A percentile compares a stretch with the other conserved stretches of the same genome.
Evolutionary conservation across 2,329 filamentous ascomycete species (phyloP).

Genomic region (Fusarium verticillioides): DNA sequence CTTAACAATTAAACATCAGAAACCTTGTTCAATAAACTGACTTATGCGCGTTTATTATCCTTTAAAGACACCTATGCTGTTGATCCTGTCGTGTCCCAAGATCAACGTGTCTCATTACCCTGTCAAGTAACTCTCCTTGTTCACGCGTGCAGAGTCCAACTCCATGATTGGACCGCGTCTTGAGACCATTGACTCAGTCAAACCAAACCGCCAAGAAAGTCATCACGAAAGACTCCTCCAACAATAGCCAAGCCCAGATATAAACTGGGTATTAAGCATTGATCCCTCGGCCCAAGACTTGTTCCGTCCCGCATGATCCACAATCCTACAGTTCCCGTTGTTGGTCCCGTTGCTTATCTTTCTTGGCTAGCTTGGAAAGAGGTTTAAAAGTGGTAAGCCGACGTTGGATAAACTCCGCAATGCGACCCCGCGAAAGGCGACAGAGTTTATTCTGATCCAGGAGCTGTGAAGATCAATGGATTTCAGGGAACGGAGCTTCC

Average conservation of each 20-base stretch:
- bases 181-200: neutral
- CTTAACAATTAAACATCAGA: neutral
- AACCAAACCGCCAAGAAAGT: neutral
- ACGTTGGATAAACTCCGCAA: neutral
- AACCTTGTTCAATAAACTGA: neutral
- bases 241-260: neutral
- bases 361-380: neutral
- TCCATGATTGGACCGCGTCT: neutral
- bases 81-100: neutral
- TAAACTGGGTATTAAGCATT: neutral
- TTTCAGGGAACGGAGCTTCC: neutral
- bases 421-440: neutral
- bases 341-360: neutral
- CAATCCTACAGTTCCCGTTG: neutral
- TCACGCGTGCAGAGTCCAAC: neutral
- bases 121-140: accelerated
- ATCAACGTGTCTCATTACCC: neutral
- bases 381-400: neutral
- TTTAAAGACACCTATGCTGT: neutral
- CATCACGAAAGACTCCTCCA: neutral
- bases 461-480: neutral
- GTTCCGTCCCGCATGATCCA: neutral
- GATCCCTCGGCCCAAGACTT: constrained; percentile 1
- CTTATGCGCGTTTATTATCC: neutral
- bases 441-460: neutral